A percentile compares a stretch with the other conserved stretches of the same genome.
Evolutionary conservation across 495 filamentous ascomycete genomes (phyloP).

Genomic region (Physcia stellaris): DNA sequence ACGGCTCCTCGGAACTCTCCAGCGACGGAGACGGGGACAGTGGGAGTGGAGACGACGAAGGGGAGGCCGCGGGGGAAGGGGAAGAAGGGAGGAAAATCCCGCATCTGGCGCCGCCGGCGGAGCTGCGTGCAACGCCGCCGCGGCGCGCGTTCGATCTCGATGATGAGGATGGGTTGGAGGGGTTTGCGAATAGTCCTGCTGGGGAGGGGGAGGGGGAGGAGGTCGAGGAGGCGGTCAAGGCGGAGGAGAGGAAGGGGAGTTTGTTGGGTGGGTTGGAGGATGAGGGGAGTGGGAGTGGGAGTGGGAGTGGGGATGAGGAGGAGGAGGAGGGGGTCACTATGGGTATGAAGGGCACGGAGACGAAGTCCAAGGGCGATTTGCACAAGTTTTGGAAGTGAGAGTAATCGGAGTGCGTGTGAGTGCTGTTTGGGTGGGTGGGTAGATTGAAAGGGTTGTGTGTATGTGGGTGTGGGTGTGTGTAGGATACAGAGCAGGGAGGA

Average conservation of each 20-base stretch:
- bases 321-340: not conserved
- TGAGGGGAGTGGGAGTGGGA: not conserved
- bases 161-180: slow-evolving; percentile 1
- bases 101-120: not conserved
- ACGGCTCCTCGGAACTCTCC: slow-evolving; percentile 17
- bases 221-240: slow-evolving; percentile 1
- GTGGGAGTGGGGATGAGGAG: not conserved
- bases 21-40: slow-evolving; percentile 33
- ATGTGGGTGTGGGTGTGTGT: not conserved
- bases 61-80: slow-evolving; percentile 29
- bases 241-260: not conserved
- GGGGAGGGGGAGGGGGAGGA: slow-evolving; percentile 1
- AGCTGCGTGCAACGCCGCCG: not conserved
- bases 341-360: not conserved
- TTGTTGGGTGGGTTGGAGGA: not conserved
- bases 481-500: not conserved
- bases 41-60: slow-evolving; percentile 22
- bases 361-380: too few relatives aligned
- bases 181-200: not conserved
- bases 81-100: slow-evolving; percentile 22
- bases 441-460: not conserved
- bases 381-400: too few relatives aligned
- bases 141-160: not conserved
- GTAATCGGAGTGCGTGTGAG: too few relatives aligned
- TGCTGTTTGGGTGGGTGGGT: not conserved